Evolutionary conservation across 2,329 filamentous ascomycete species (phyloP).

Genomic region (Onygena corvina): DNA sequence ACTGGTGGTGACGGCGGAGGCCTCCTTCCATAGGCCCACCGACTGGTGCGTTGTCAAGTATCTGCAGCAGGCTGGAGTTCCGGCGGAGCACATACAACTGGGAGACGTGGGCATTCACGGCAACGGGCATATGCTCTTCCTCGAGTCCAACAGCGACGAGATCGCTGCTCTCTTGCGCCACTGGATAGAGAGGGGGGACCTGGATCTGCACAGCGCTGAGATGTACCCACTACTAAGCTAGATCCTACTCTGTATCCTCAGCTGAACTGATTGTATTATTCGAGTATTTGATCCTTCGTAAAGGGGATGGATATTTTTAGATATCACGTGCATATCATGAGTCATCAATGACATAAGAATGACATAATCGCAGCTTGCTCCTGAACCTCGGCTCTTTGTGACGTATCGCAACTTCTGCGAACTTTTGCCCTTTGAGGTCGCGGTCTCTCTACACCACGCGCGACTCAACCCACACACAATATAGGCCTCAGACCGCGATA

Average conservation of each 20-base stretch:
- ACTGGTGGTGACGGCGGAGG: conserved; percentile 41
- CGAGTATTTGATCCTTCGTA: too few relatives aligned
- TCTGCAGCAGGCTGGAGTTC: conserved; percentile 42
- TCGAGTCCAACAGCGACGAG: conserved; percentile 20
- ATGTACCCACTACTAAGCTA: background rate
- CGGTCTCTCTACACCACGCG: background rate
- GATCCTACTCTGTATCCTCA: too few relatives aligned
- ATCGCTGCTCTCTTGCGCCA: conserved; percentile 10
- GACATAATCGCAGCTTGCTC: background rate
- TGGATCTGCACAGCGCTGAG: background rate
- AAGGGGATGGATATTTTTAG: too few relatives aligned
- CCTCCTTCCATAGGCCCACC: conserved; percentile 43
- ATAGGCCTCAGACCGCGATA: background rate
- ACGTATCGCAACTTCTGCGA: background rate
- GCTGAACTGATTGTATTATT: too few relatives aligned
- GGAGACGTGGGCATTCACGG: conserved; percentile 37
- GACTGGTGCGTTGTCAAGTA: conserved; percentile 46
- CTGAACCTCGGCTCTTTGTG: background rate
- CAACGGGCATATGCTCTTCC: conserved; percentile 42
- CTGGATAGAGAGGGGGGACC: conserved; percentile 10
- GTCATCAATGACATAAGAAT: background rate
- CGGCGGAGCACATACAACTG: conserved; percentile 36
- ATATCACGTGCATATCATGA: conserved; percentile 5
- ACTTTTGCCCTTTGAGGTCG: background rate
- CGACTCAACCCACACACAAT: too few relatives aligned